A percentile compares a stretch with the other conserved stretches of the same genome.
Evolutionary conservation across 2,329 filamentous ascomycete species (phyloP).

Genomic region (Aspergillus pseudoglaucus): DNA sequence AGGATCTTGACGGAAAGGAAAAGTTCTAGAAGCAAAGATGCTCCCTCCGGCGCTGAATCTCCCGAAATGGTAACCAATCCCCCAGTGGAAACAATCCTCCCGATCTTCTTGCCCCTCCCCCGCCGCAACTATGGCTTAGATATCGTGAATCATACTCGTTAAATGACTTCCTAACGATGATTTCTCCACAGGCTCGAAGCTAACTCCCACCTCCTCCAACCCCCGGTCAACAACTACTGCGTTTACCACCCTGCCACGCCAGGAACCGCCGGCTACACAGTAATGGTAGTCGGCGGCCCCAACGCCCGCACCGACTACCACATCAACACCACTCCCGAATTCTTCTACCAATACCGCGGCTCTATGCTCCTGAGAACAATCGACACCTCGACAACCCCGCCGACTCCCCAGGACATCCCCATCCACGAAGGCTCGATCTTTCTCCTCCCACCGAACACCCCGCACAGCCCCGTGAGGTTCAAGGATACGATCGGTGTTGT

Average conservation of each 20-base stretch:
- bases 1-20: not conserved
- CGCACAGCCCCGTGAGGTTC: slow-evolving; percentile 92
- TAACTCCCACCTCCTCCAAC: slow-evolving; percentile 86
- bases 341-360: slow-evolving; percentile 95
- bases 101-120: slow-evolving; percentile 11
- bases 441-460: slow-evolving; percentile 85
- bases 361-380: slow-evolving; percentile 92
- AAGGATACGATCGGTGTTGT: slow-evolving; percentile 91
- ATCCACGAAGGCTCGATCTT: slow-evolving; percentile 94
- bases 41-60: slow-evolving; percentile 38
- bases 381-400: slow-evolving; percentile 51
- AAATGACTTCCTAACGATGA: not conserved
- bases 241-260: slow-evolving; percentile 63
- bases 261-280: slow-evolving; percentile 90
- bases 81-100: not conserved
- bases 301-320: slow-evolving; percentile 97
- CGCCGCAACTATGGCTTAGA: slow-evolving; percentile 1
- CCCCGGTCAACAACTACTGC: slow-evolving; percentile 95
- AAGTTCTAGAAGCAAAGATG: slow-evolving; percentile 14
- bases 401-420: slow-evolving; percentile 70
- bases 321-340: slow-evolving; percentile 92
- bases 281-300: slow-evolving; percentile 86
- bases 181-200: slow-evolving; percentile 64
- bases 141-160: not conserved
- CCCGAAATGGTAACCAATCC: slow-evolving; percentile 36